phyloP scores from a whole-genome alignment of 345 rosid species.

The Psidium guajava region DNA sequence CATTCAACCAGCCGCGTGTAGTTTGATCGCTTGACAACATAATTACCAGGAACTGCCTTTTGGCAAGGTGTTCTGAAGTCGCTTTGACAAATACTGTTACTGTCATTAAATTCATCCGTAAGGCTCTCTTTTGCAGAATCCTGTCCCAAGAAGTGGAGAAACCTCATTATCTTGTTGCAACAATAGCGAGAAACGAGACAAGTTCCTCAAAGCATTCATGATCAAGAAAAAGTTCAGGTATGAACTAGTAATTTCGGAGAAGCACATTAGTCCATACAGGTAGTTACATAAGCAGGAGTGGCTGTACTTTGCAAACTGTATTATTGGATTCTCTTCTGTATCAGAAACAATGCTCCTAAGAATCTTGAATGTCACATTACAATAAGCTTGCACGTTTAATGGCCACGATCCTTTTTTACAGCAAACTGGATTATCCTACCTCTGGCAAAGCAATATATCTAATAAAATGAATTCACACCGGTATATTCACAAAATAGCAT shows the following conservation, averaged over 20 bases:
- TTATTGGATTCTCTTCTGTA: neutral
- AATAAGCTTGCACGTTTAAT: neutral
- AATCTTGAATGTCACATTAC: neutral
- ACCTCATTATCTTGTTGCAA: neutral
- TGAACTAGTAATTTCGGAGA: neutral
- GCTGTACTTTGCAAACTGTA: neutral
- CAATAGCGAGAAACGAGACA: neutral
- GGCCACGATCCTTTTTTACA: neutral
- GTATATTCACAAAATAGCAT: neutral
- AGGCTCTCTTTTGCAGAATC: slow-evolving; percentile 26
- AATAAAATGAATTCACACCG: neutral
- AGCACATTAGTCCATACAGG: neutral
- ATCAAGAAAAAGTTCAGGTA: neutral
- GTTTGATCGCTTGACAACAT: slow-evolving; percentile 69
- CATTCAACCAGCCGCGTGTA: slow-evolving; percentile 44
- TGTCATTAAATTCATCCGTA: slow-evolving; percentile 29
- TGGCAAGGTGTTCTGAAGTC: slow-evolving; percentile 56
- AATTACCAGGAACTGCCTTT: slow-evolving; percentile 50
- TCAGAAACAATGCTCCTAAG: neutral
- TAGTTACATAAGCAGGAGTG: neutral
- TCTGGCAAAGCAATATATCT: neutral
- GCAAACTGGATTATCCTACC: neutral
- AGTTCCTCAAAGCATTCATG: neutral
- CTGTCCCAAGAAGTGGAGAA: slow-evolving; percentile 6
- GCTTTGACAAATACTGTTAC: slow-evolving; percentile 19